Percentiles rank a stretch among this genome's conserved stretches.
Evolutionary conservation across 202 grass and related monocot genomes (phyloP).

Genomic region (Carex sylvatica): DNA sequence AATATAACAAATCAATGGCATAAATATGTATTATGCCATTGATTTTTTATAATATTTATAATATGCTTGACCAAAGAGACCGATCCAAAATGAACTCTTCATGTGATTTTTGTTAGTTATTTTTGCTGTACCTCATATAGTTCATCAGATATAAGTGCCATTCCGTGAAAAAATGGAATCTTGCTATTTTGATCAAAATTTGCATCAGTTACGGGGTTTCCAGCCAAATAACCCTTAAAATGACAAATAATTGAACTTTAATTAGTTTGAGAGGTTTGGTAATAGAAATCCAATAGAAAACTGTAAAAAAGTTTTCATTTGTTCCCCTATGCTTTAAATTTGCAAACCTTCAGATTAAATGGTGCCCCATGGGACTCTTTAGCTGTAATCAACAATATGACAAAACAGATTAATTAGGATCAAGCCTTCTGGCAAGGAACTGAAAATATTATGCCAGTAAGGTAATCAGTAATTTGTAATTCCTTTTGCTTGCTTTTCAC

Average conservation of each 20-base stretch:
- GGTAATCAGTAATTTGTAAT: not conserved
- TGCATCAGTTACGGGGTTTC: slow-evolving; percentile 43
- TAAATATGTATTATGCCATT: too few relatives aligned
- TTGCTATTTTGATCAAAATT: slow-evolving; percentile 20
- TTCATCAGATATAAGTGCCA: slow-evolving; percentile 68
- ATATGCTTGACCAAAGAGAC: too few relatives aligned
- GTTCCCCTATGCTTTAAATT: not conserved
- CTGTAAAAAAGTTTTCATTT: not conserved
- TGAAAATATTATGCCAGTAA: not conserved
- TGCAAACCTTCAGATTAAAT: slow-evolving; percentile 51
- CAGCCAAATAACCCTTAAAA: slow-evolving; percentile 51
- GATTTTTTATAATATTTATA: too few relatives aligned
- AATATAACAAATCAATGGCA: too few relatives aligned
- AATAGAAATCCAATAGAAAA: not conserved
- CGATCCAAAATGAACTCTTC: too few relatives aligned
- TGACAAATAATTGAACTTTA: not conserved
- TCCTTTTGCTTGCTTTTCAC: not conserved
- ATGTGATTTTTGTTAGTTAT: not conserved
- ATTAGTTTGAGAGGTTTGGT: not conserved
- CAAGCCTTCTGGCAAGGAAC: not conserved
- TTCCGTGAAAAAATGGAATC: slow-evolving; percentile 50
- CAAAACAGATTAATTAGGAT: not conserved
- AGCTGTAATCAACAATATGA: slow-evolving; percentile 20
- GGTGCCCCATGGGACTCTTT: slow-evolving; percentile 21
- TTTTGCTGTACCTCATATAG: slow-evolving; percentile 36